Evolutionary conservation across 1,139 yeast species (phyloP).

Genomic region (Magnusiomyces tetraspermus): DNA sequence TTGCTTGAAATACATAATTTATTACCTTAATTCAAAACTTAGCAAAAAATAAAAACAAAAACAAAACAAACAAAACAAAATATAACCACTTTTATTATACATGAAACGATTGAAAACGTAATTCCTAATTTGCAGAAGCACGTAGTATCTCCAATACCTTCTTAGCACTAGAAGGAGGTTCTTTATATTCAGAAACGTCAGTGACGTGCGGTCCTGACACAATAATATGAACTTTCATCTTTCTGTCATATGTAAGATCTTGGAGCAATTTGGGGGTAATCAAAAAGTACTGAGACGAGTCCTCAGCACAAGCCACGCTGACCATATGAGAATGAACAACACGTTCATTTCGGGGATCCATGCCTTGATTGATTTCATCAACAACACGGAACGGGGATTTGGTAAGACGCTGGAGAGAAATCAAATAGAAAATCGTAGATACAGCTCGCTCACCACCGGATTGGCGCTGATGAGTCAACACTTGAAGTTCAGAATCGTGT

Average conservation of each 20-base stretch:
- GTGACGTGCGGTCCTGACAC: conserved; percentile 47
- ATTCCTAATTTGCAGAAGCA: background rate
- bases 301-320: conserved; percentile 61
- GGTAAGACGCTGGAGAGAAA: conserved; percentile 86
- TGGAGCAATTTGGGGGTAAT: conserved; percentile 88
- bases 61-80: too few species aligned
- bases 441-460: conserved; percentile 98
- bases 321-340: conserved; percentile 82
- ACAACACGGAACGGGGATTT: conserved; percentile 90
- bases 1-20: too few species aligned
- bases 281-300: conserved; percentile 67
- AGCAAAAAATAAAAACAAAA: too few species aligned
- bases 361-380: conserved; percentile 97
- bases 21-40: too few species aligned
- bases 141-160: background rate
- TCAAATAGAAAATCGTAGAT: conserved; percentile 80
- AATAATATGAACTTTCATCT: conserved; percentile 83
- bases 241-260: conserved; percentile 64
- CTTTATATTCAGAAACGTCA: conserved; percentile 6
- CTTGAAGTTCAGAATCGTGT: conserved; percentile 57
- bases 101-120: too few species aligned
- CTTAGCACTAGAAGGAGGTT: background rate
- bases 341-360: conserved; percentile 92
- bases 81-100: too few species aligned
- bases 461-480: conserved; percentile 76